Conservation (phyloP, 139 green algal genomes). For the Coccomyxa sp. region DNA sequence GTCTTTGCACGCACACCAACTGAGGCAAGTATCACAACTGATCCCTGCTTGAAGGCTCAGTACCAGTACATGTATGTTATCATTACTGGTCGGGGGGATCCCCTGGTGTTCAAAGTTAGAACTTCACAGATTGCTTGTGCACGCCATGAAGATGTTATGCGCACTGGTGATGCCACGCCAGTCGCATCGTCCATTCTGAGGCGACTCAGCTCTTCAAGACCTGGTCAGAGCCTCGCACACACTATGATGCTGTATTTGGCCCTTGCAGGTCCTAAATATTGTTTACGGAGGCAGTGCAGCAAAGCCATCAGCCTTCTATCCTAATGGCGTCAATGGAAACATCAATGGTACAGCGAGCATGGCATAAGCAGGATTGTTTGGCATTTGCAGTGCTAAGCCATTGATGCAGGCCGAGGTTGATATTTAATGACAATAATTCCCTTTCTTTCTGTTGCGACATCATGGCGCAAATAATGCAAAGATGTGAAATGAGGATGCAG, state of each 20-base stretch:
- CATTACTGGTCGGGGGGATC: not conserved
- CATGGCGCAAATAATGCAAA: not conserved
- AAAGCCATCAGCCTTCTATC: slow-evolving; percentile 2
- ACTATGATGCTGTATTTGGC: not conserved
- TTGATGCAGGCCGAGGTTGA: not conserved
- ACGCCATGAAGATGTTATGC: not conserved
- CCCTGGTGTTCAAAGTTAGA: not conserved
- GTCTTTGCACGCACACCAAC: slow-evolving; percentile 1
- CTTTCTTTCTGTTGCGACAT: slow-evolving; percentile 1
- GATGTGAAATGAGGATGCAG: not conserved
- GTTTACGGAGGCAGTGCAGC: not conserved
- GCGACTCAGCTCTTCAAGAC: not conserved
- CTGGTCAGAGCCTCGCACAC: not conserved
- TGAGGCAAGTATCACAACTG: not conserved
- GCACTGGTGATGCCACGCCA: not conserved
- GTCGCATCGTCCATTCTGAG: slow-evolving; percentile 1
- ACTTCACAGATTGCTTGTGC: not conserved
- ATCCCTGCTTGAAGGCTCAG: not conserved
- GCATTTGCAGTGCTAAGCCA: not conserved
- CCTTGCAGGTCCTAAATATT: not conserved
- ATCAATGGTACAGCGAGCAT: slow-evolving; percentile 1
- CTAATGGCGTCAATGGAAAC: not conserved
- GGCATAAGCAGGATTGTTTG: not conserved
- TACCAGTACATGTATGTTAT: not conserved
- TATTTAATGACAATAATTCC: not conserved